Base-by-base conservation (phyloP, 139 green algal genomes). In the Tetradesmus lagerheimii region DNA sequence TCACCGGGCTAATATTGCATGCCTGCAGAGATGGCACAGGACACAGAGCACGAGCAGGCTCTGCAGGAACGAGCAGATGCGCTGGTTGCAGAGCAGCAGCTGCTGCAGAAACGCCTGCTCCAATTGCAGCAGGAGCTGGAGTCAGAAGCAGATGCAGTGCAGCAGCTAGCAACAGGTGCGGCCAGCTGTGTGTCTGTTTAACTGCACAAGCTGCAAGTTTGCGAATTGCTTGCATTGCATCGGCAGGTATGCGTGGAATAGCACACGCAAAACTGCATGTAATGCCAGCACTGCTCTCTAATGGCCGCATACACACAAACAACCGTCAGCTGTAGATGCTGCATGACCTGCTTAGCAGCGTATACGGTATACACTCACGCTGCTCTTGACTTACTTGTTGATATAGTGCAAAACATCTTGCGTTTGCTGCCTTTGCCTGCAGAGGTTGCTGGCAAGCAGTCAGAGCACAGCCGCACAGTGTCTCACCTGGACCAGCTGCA, bases 61-160 rank as follows among this genome's bases (percentile, higher is more conserved):
- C 62, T 87, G 78, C 87, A 86, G 78, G 87, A 87, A 11, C 18
- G 27, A 38, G 83, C 83, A 41, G 83, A 88, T 29, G 45, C 83
- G 29, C 83, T 88, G 20, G 50, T 86, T 11, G 14, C 47, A 38
- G 57, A 87, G 87, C 87, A 87, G 77, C 83, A 81, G 29, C 9
- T 34, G 41, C 76, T 87, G 76, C 87, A 91, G 57, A 74, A 86
- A 50, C 53, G 77, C 4, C 34, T 85, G 47, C 27, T 85, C 50
- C 76, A 90, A 35, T 34, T 85, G 77, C 76, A 86, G 53, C 76
- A 80, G 86, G 47, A 85, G 47, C 50, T 80, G 6, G 86, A 57
- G 6, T 27, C 79, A 34, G 86, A 78, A 35, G 76, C 34, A 64
- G 83, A 64, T 4, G 35, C 29, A 62, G 64, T 75, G n/a, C 83